Conservation (phyloP, 495 filamentous ascomycete genomes). For the Penicillium lividum region DNA sequence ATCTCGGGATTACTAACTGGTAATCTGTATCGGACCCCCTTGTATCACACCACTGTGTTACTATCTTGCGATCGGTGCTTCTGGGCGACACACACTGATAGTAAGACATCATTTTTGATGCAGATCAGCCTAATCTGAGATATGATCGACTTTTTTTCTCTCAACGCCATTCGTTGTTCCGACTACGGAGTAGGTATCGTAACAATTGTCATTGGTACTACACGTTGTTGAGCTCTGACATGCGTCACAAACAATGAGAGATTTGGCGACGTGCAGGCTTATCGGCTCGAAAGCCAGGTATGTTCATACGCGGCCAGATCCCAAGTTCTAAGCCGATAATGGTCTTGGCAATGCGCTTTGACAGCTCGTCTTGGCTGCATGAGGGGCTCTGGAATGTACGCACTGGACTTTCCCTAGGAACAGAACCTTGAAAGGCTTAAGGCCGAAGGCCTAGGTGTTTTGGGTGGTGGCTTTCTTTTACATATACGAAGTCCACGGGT, state of each 20-base stretch:
- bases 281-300: conserved; percentile 1
- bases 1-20: not conserved
- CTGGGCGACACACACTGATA: not conserved
- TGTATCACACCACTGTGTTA: not conserved
- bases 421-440: not conserved
- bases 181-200: not conserved
- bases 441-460: not conserved
- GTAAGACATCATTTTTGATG: not conserved
- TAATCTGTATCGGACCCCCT: not conserved
- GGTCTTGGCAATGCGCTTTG: not conserved
- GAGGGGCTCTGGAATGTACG: not conserved
- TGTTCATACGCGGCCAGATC: not conserved
- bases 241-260: not conserved
- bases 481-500: too few relatives aligned
- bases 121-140: not conserved
- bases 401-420: not conserved
- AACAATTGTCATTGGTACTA: not conserved
- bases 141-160: not conserved
- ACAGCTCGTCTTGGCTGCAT: conserved; percentile 4
- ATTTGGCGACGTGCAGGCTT: conserved; percentile 1
- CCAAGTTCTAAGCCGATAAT: not conserved
- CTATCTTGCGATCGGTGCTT: not conserved
- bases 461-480: not conserved
- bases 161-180: not conserved
- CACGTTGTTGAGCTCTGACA: too few relatives aligned